Base-by-base conservation (phyloP, 2,329 filamentous ascomycete species). In the Neopestalotiopsis rosae region DNA sequence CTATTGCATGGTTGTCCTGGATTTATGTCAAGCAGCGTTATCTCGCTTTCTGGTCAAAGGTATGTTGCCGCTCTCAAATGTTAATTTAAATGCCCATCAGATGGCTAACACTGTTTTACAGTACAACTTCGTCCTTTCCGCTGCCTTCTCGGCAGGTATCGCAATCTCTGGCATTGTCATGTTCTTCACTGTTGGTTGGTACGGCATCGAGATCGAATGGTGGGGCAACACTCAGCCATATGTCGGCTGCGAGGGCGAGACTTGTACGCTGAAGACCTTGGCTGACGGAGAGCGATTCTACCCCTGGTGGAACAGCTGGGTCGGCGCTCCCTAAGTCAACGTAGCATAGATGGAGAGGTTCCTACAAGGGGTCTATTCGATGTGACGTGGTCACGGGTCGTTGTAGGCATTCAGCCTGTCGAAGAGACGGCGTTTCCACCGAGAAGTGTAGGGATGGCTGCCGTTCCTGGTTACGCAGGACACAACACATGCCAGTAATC, bases 41-140 rank as follows among this genome's bases (percentile, higher is more conserved):
- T 72, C 79, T 85, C 32, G 80, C 75, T 3, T 82, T 86, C 71
- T 88, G 86, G 85, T 81, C 83, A 68, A 86, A 86, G 79, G 81
- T 84, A 77, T 61, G 79, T 64, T 49, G 4, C 40, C 61, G 3
- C 32, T 34, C 17, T 17, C 20, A 9, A 13, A 13, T 4, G 1
- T 24, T 28, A 4, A 64, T 30, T 10, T 7, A 10, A 3, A 9
- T 45, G 13, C 24, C 24, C 3, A 3, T 64, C 10, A 64, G 32
- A 32, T 57, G 12, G 4, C 38, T 56, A 34, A 62, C 64, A 30
- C 38, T 14, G 5, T 10, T 10, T 2, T 52, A 2, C 7, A 84
- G 81, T 88, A 88, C 77, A 87, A 86, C 73, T 87, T 86, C 73
- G 84, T 87, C 58, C 79, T 87, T 30, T 86, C 86, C 7, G 84